Conservation (phyloP, 1,139 yeast genomes). For the Sugiyamaella paludigena region DNA sequence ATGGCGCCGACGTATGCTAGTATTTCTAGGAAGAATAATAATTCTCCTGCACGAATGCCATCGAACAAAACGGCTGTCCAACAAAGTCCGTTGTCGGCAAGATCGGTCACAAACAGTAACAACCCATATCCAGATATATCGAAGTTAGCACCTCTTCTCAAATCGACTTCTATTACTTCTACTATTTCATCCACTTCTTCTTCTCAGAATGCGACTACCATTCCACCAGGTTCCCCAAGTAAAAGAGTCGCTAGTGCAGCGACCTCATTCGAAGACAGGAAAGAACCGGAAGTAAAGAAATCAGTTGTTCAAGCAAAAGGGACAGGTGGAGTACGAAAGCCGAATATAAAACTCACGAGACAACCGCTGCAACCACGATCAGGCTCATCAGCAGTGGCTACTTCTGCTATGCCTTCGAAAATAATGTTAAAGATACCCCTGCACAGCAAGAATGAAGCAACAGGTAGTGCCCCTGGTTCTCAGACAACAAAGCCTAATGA, state of each 20-base stretch:
- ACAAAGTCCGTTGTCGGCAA: not conserved
- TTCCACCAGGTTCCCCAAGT: not conserved
- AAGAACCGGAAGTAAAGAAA: too few relatives aligned
- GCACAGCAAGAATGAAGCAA: not conserved
- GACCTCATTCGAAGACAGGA: too few relatives aligned
- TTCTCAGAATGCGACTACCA: not conserved
- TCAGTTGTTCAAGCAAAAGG: too few relatives aligned
- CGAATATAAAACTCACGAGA: constrained; percentile 7
- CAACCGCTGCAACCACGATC: constrained; percentile 11
- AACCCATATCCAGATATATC: not conserved
- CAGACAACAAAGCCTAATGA: too few relatives aligned
- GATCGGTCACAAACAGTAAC: not conserved
- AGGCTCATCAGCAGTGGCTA: not conserved
- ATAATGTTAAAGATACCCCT: constrained; percentile 5
- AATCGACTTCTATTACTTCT: not conserved
- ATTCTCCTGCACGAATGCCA: constrained; percentile 8
- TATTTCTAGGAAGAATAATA: constrained; percentile 23
- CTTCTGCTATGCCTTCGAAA: too few relatives aligned
- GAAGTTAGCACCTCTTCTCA: not conserved
- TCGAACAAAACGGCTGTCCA: not conserved
- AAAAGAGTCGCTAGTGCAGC: too few relatives aligned
- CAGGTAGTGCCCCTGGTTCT: not conserved
- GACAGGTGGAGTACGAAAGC: not conserved
- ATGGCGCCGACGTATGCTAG: constrained; percentile 41
- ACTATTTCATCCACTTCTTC: not conserved